Conservation (phyloP, 75 land plant genomes). For the Adiantum capillusveneris region DNA sequence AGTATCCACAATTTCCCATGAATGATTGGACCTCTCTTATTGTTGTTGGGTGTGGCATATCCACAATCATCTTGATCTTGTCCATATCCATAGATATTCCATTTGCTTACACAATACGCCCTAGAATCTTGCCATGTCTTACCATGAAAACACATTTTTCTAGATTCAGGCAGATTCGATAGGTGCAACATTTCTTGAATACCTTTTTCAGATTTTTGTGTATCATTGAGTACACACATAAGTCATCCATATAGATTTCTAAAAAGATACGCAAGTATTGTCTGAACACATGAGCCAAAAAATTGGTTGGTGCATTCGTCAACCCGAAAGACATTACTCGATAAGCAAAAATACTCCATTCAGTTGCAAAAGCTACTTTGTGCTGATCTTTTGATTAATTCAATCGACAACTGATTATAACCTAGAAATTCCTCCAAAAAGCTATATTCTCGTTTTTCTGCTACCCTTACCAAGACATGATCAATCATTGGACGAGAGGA, state of each 20-base stretch:
- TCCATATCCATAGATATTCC: neutral
- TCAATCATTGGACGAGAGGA: too few species aligned
- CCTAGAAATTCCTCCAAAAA: too few species aligned
- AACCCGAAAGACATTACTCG: too few species aligned
- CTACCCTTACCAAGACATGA: too few species aligned
- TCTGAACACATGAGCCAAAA: constrained; percentile 1
- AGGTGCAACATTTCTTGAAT: too few species aligned
- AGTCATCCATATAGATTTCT: constrained; percentile 4
- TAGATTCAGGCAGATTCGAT: constrained; percentile 1
- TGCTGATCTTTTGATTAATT: too few species aligned
- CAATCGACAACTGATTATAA: too few species aligned
- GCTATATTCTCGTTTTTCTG: too few species aligned
- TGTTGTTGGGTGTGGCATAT: constrained; percentile 8
- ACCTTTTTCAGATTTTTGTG: too few species aligned
- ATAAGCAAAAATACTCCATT: too few species aligned
- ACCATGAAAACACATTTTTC: constrained; percentile 4
- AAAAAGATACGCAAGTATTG: neutral
- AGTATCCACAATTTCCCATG: constrained; percentile 18
- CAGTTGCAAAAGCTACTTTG: too few species aligned
- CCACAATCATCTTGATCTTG: constrained; percentile 12
- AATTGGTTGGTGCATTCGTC: too few species aligned
- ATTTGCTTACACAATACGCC: constrained; percentile 7
- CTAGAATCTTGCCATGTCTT: neutral
- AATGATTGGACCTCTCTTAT: constrained; percentile 6
- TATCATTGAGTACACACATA: constrained; percentile 8